These are phyloP conservation scores for Closterium sp. DNA, from an alignment of 139 green algal species.

Conservation along the genomic window DNA sequence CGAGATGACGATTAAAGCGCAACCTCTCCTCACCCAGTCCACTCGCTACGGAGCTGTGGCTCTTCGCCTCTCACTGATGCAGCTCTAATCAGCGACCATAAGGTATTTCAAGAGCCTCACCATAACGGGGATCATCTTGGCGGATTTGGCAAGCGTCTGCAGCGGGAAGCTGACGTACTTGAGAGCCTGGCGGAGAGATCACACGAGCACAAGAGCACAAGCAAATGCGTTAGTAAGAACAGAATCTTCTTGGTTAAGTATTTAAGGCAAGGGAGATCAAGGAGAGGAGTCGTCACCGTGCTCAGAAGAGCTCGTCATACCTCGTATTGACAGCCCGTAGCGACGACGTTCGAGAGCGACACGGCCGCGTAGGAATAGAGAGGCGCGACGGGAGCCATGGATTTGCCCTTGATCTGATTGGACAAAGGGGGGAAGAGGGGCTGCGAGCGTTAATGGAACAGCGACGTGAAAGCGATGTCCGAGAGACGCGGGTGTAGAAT, in stretches of 20 bases:
- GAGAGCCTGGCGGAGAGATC: constrained; percentile 66
- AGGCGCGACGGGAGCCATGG: constrained; percentile 58
- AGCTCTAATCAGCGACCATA: too few relatives aligned
- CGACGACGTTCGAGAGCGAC: constrained; percentile 88
- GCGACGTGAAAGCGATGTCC: too few relatives aligned
- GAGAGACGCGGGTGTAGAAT: too few relatives aligned
- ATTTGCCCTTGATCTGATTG: not conserved
- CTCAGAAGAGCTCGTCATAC: not conserved
- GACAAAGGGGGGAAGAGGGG: too few relatives aligned
- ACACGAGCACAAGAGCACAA: not conserved
- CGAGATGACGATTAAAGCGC: too few relatives aligned
- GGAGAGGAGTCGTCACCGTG: not conserved
- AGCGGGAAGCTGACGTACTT: constrained; percentile 95
- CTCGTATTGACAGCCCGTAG: constrained; percentile 97
- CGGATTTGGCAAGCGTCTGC: constrained; percentile 86
- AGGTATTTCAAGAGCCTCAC: constrained; percentile 7
- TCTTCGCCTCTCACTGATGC: too few relatives aligned
- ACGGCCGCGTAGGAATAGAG: constrained; percentile 72
- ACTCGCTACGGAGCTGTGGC: too few relatives aligned
- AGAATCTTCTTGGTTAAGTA: too few relatives aligned
- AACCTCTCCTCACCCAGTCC: too few relatives aligned
- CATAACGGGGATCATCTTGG: constrained; percentile 99
- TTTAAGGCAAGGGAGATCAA: too few relatives aligned
- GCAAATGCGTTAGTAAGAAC: not conserved
- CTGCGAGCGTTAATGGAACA: too few relatives aligned